These are phyloP conservation scores for Lentinula aciculospora DNA, from an alignment of 768 basidiomycete species.

Conservation along the genomic window DNA sequence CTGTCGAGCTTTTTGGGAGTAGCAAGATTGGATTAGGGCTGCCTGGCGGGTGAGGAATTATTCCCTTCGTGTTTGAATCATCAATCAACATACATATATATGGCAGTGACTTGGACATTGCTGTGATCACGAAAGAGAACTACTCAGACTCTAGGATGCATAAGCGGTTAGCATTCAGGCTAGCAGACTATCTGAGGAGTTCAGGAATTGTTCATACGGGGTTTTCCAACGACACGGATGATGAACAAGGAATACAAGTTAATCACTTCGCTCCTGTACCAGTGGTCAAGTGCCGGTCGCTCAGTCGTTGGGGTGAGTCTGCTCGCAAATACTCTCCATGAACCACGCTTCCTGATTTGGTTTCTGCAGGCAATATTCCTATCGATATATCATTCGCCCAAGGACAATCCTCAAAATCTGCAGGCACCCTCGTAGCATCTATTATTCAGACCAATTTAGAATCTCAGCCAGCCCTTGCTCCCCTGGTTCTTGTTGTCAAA, in stretches of 20 bases:
- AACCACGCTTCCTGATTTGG: background rate
- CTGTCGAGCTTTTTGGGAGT: conserved; percentile 55
- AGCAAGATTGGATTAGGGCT: conserved; percentile 55
- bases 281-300: conserved; percentile 54
- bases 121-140: conserved; percentile 28
- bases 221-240: too few relatives aligned
- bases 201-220: conserved; percentile 29
- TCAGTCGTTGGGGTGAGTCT: conserved; percentile 29
- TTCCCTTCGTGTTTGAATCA: too few relatives aligned
- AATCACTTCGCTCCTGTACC: conserved; percentile 41
- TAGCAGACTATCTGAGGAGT: conserved; percentile 40
- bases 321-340: background rate
- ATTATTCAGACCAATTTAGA: conserved; percentile 48
- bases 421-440: conserved; percentile 29
- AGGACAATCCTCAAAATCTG: background rate
- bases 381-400: conserved; percentile 57
- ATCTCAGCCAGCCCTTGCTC: conserved; percentile 51
- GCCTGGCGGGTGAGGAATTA: conserved; percentile 24
- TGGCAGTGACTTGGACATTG: conserved; percentile 59
- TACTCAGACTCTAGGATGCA: conserved; percentile 24
- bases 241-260: conserved; percentile 20
- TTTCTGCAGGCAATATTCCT: conserved; percentile 35
- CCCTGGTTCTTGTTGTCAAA: conserved; percentile 60
- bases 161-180: conserved; percentile 39
- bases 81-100: background rate